Conservation (phyloP, 2,329 filamentous ascomycete species). For the Penicillium fuscoglaucum region DNA sequence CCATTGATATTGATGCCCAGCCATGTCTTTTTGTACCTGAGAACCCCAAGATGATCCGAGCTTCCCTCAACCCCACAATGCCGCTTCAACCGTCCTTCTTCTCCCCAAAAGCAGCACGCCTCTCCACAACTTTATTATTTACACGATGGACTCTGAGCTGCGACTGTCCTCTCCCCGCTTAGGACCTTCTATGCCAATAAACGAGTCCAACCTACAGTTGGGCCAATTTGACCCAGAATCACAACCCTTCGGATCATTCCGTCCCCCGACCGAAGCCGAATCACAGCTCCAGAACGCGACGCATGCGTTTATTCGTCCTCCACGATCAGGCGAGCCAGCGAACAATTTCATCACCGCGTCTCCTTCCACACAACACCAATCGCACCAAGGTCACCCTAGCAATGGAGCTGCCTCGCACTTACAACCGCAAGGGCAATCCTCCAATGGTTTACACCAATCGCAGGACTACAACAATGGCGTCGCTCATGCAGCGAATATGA, state of each 20-base stretch:
- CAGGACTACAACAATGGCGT: conserved; percentile 3
- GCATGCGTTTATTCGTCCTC: conserved; percentile 15
- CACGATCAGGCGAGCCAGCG: conserved; percentile 19
- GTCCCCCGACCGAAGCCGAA: conserved; percentile 26
- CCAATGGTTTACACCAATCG: conserved; percentile 1
- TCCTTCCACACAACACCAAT: conserved; percentile 4
- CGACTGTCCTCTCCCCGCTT: conserved; percentile 23
- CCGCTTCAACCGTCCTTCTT: conserved; percentile 30
- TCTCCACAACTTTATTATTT: conserved; percentile 9
- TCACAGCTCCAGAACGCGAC: conserved; percentile 20
- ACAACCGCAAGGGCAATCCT: conserved; percentile 1
- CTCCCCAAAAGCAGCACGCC: conserved; percentile 34
- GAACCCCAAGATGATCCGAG: conserved; percentile 9
- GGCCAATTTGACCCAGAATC: conserved; percentile 25
- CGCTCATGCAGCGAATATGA: conserved; percentile 1
- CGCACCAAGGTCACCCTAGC: not conserved
- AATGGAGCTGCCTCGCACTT: conserved; percentile 6
- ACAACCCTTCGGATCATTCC: conserved; percentile 31
- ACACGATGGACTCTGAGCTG: conserved; percentile 31
- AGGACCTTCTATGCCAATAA: conserved; percentile 18
- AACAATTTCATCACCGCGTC: conserved; percentile 15
- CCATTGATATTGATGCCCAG: not conserved
- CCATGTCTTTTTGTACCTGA: not conserved
- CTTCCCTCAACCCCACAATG: conserved; percentile 17
- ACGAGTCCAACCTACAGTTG: conserved; percentile 23